Evolutionary conservation across 2,329 filamentous ascomycete genomes (phyloP), one percentile per base, ranked within the genome.

Genomic region (Coniochaeta sp.): DNA sequence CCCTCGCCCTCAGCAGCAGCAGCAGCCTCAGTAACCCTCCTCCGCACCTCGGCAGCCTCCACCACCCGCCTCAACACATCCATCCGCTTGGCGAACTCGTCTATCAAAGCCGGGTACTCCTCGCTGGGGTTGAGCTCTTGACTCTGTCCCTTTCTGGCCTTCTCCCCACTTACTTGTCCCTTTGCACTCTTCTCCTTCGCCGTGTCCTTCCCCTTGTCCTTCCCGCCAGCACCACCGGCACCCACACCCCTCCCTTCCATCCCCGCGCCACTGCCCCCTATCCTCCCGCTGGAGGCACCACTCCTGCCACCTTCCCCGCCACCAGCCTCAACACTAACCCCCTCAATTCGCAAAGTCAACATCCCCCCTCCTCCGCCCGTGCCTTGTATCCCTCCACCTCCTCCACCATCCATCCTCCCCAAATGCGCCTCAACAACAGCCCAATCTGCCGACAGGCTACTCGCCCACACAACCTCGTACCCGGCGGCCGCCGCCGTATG

Each of bases 401-500:
- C 55, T 7, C 65, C 61, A 31, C 63, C 68, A 26, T 65, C 65
- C 58, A 75, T 73, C 48, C 68, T 73, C 18, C 68, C 68, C 40
- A 82, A 61, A 50, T 66, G 68, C 13, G 76, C 68, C 42, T 68
- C 68, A 1, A 75, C 75, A 42, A 82, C 72, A 46, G 82, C 80
- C 85, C 92, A 97, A 48, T 86, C 80, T 0, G 84, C 72, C 8
- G 82, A 87, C 12, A 96, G 71, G 55, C 86, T 91, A 38, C 86
- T 82, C 1, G 88, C 86, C 52, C 81, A 82, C 0, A 79, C 72
- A 1, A 97, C 80, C 24, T 69, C 67, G 66, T 78, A 81, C 4
- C 71, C 55, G 61, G 13, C 70, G 67, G 28, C 16, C 4, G 28
- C 13, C 4, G 12, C 6, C n/a, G 47, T n/a, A 3, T 14, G 62